Evolutionary conservation across 2,329 filamentous ascomycete genomes (phyloP), one percentile per base, ranked within the genome.

Genomic region (Metarhizium sp.): DNA sequence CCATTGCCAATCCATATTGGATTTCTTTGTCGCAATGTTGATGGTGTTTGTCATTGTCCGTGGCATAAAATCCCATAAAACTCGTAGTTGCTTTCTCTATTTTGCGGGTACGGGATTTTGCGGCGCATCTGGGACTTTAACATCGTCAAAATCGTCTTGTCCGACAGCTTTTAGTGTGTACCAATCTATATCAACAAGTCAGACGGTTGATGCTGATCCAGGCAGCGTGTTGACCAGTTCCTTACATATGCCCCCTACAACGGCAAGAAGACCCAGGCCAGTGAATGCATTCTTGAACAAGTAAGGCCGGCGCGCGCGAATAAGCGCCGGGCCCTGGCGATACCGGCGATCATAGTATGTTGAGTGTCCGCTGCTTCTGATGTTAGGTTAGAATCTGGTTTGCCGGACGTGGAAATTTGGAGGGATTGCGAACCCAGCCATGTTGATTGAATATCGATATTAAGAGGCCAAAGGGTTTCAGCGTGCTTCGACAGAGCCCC

Each of bases 101-200:
- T 68, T 71, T 36, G 66, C 57, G 48, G 73, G 69, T 43, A 73
- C 65, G n/a, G 75, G 70, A 57, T 78, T 73, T 51, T 73, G 70
- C 50, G 89, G 86, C 53, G 80, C 77, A 68, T 90, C 88, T 32
- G 94, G 94, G 42, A 97, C 86, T 68, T 90, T 86, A 64, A 97
- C 92, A 69, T 99, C 94, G 56, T 92, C 89, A 75, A 99, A 99
- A 62, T 96, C 90, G 71, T 97, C 94, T 73, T 97, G 94, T 47
- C 92, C 90, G 67, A 99, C 88, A 54, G 90, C 90, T 61, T 78
- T 82, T 68, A 99, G 87, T 4, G 81, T 84, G 66, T 83, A 84
- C 62, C 73, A 73, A 64, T 83, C 81, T 83, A 55, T 14, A n/a
- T 30, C 25, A 48, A 8, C 4, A n/a, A 6, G 49, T 57, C 30